Conservation (phyloP, 371 early-diverging fungal species). For the Zopfochytrium polystomum region DNA sequence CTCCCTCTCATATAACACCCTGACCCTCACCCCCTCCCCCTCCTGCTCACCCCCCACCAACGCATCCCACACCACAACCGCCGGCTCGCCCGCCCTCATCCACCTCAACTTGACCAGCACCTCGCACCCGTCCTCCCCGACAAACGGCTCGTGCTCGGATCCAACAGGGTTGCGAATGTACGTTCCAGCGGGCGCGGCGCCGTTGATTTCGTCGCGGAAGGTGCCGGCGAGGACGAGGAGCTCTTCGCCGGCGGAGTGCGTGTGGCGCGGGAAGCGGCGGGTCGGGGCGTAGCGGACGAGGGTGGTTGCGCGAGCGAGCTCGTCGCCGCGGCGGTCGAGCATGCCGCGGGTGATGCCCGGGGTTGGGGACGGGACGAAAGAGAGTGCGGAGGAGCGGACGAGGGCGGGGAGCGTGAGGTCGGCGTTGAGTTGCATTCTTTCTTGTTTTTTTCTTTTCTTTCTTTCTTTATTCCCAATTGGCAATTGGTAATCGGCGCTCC, state of each 20-base stretch:
- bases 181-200: slow-evolving; percentile 27
- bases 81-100: slow-evolving; percentile 21
- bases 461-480: too few species aligned
- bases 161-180: slow-evolving; percentile 30
- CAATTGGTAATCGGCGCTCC: too few species aligned
- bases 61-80: slow-evolving; percentile 8
- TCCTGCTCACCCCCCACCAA: too few species aligned
- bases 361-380: slow-evolving; percentile 13
- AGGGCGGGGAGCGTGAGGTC: slow-evolving; percentile 15
- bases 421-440: too few species aligned
- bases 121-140: slow-evolving; percentile 27
- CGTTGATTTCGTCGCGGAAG: slow-evolving; percentile 30
- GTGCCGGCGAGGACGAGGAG: slow-evolving; percentile 32
- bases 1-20: slow-evolving; percentile 3
- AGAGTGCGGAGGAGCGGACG: slow-evolving; percentile 7
- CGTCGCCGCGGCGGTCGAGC: slow-evolving; percentile 22
- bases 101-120: slow-evolving; percentile 31
- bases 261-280: slow-evolving; percentile 19
- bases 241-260: slow-evolving; percentile 32
- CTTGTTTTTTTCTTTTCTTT: too few species aligned
- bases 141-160: slow-evolving; percentile 24
- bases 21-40: not conserved
- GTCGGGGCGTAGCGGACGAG: slow-evolving; percentile 28
- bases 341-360: slow-evolving; percentile 17
- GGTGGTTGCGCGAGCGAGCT: slow-evolving; percentile 29